Evolutionary conservation across 192 early-diverging fungal genomes (phyloP).

Genomic region (Coemansia sp.): DNA sequence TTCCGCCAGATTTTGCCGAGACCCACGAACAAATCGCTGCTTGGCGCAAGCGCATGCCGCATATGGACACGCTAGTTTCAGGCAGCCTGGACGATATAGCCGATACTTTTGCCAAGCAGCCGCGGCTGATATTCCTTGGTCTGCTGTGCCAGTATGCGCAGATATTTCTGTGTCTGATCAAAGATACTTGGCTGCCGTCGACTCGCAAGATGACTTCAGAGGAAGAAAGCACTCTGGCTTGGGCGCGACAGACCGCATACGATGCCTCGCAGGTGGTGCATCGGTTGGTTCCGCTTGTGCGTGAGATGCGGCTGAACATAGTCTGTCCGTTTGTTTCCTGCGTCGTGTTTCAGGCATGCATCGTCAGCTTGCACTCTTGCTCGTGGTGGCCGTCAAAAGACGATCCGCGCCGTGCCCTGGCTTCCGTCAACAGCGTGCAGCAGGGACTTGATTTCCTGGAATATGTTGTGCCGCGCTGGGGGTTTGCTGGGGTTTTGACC

Average conservation of each 20-base stretch:
- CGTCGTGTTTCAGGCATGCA: conserved; percentile 47
- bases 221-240: conserved; percentile 24
- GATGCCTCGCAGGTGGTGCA: conserved; percentile 37
- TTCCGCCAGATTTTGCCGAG: conserved; percentile 20
- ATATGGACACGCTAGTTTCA: conserved; percentile 18
- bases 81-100: conserved; percentile 20
- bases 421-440: conserved; percentile 33
- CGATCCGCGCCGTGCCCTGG: conserved; percentile 19
- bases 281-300: conserved; percentile 39
- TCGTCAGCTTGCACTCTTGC: conserved; percentile 40
- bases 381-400: conserved; percentile 18
- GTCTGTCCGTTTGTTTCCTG: conserved; percentile 37
- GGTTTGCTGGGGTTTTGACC: conserved; percentile 33
- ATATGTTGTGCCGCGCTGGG: conserved; percentile 40
- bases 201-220: conserved; percentile 24
- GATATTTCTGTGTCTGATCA: conserved; percentile 44
- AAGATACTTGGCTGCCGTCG: conserved; percentile 44
- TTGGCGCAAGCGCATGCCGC: conserved; percentile 32
- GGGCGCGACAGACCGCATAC: conserved; percentile 28
- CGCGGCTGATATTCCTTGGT: conserved; percentile 24
- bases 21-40: conserved; percentile 18
- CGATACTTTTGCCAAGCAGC: conserved; percentile 5
- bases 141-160: conserved; percentile 40
- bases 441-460: conserved; percentile 37
- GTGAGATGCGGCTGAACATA: conserved; percentile 31